These are phyloP conservation scores for Leptodontidium sp. DNA, from an alignment of 2,329 filamentous ascomycete genomes.

Conservation along the genomic window DNA sequence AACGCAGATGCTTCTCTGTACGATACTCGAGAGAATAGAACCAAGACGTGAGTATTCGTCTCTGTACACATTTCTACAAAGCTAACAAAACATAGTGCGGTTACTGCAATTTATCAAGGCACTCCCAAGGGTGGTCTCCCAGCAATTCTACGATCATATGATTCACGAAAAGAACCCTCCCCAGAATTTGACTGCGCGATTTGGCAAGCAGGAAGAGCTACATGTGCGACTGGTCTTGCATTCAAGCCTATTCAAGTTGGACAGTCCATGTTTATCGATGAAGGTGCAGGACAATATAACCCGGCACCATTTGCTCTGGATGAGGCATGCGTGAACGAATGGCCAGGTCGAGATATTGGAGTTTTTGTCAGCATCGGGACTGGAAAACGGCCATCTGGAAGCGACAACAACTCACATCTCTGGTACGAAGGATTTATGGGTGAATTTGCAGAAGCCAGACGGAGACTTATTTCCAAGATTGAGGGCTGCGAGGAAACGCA, in stretches of 20 bases:
- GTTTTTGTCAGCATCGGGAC: slow-evolving; percentile 96
- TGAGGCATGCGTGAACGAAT: slow-evolving; percentile 91
- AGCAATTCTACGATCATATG: slow-evolving; percentile 88
- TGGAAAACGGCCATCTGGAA: slow-evolving; percentile 77
- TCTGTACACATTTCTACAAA: neutral
- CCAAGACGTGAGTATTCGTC: slow-evolving; percentile 77
- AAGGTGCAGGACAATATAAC: slow-evolving; percentile 91
- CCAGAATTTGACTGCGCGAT: slow-evolving; percentile 95
- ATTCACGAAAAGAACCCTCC: slow-evolving; percentile 89
- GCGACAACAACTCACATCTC: slow-evolving; percentile 74
- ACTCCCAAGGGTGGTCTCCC: slow-evolving; percentile 73
- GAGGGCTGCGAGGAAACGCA: slow-evolving; percentile 95
- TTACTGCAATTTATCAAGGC: slow-evolving; percentile 91
- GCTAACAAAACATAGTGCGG: slow-evolving; percentile 66
- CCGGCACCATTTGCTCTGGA: slow-evolving; percentile 86
- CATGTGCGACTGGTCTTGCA: slow-evolving; percentile 85
- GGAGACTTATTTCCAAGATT: slow-evolving; percentile 87
- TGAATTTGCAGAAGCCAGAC: slow-evolving; percentile 89
- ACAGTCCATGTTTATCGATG: slow-evolving; percentile 92
- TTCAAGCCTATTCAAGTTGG: slow-evolving; percentile 97
- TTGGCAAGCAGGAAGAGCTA: slow-evolving; percentile 97
- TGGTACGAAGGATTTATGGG: slow-evolving; percentile 97
- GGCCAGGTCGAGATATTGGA: slow-evolving; percentile 91
- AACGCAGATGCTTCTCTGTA: slow-evolving; percentile 90
- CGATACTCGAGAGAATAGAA: slow-evolving; percentile 83